Conservation (phyloP, 176 grass and related monocot genomes). For the Cenchrus americanus region DNA sequence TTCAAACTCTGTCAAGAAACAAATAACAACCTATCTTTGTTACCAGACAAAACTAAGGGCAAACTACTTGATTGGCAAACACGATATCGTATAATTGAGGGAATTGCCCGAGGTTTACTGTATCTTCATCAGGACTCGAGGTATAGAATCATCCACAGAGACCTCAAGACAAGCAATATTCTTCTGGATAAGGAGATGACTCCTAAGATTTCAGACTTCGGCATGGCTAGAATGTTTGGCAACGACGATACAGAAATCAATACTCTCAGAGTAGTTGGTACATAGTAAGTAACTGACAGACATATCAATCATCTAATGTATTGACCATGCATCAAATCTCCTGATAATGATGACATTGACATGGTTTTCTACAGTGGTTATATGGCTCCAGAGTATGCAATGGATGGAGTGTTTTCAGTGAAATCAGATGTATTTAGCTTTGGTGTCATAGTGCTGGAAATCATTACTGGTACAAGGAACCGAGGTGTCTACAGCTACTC, state of each 20-base stretch:
- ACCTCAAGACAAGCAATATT: slow-evolving; percentile 82
- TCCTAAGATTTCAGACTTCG: slow-evolving; percentile 85
- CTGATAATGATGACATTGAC: background rate
- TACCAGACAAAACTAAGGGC: slow-evolving; percentile 57
- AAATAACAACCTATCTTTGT: slow-evolving; percentile 18
- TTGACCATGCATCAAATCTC: background rate
- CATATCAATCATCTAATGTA: background rate
- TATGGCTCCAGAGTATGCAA: slow-evolving; percentile 73
- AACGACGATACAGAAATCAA: slow-evolving; percentile 56
- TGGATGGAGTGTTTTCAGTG: slow-evolving; percentile 65
- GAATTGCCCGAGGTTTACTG: slow-evolving; percentile 65
- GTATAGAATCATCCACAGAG: slow-evolving; percentile 78
- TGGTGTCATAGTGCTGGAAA: slow-evolving; percentile 65
- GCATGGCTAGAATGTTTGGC: slow-evolving; percentile 78
- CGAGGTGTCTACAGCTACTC: slow-evolving; percentile 54
- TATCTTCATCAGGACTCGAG: slow-evolving; percentile 87
- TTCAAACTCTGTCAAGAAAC: background rate
- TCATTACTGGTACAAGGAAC: slow-evolving; percentile 58
- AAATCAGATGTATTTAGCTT: slow-evolving; percentile 85
- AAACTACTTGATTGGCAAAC: slow-evolving; percentile 62
- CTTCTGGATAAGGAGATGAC: slow-evolving; percentile 77
- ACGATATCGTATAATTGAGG: slow-evolving; percentile 70
- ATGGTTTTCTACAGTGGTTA: slow-evolving; percentile 47
- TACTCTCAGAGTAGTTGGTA: slow-evolving; percentile 72
- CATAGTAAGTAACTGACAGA: slow-evolving; percentile 63